These are phyloP conservation scores for Coemansia sp. DNA, from an alignment of 192 early-diverging fungal species.

Conservation along the genomic window DNA sequence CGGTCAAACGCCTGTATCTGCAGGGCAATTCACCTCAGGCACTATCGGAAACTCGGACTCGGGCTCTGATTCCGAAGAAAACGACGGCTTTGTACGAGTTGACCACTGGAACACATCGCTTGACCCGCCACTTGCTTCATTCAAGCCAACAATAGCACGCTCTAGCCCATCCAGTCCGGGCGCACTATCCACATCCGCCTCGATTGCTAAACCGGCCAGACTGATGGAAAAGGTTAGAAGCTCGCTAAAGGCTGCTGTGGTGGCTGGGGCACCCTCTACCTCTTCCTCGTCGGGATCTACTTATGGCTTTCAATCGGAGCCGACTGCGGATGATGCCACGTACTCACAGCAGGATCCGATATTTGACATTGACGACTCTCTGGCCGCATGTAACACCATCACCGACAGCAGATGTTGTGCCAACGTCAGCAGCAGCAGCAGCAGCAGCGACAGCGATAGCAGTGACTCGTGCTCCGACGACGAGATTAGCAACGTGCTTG, in stretches of 20 bases:
- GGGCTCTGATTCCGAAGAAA: constrained; percentile 47
- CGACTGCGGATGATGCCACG: not conserved
- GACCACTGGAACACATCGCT: constrained; percentile 33
- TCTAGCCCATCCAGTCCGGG: constrained; percentile 1
- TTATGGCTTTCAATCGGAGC: not conserved
- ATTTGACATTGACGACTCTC: not conserved
- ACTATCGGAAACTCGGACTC: constrained; percentile 21
- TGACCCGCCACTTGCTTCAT: constrained; percentile 25
- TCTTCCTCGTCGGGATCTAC: not conserved
- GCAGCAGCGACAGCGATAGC: constrained; percentile 11
- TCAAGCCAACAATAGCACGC: constrained; percentile 37
- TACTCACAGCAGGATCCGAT: not conserved
- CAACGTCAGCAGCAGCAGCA: constrained; percentile 4
- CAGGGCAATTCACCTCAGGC: not conserved
- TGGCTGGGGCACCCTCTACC: not conserved
- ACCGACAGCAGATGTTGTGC: constrained; percentile 12
- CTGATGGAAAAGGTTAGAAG: constrained; percentile 24
- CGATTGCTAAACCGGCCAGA: constrained; percentile 12
- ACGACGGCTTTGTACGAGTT: constrained; percentile 52
- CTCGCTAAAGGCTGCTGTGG: constrained; percentile 26
- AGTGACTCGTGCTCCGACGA: constrained; percentile 40
- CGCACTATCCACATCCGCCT: not conserved
- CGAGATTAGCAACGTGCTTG: constrained; percentile 51
- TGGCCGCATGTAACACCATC: constrained; percentile 1
- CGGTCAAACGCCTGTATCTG: not conserved